These are phyloP conservation scores for Boletus coccyginus DNA, from an alignment of 768 basidiomycete species.

Conservation along the genomic window DNA sequence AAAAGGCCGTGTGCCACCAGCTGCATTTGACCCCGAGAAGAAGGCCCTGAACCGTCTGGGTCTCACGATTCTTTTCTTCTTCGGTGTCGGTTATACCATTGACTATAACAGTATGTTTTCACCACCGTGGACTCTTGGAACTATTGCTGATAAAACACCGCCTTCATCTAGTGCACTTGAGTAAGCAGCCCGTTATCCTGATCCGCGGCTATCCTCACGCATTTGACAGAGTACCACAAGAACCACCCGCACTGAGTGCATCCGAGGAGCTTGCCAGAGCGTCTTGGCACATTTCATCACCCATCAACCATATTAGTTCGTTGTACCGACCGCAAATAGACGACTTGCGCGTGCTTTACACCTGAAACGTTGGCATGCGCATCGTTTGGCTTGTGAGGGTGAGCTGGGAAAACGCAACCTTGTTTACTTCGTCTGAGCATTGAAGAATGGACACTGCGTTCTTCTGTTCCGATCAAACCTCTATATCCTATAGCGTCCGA, in stretches of 20 bases:
- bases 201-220: slow-evolving; percentile 21
- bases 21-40: slow-evolving; percentile 71
- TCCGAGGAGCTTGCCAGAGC: neutral
- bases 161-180: slow-evolving; percentile 68
- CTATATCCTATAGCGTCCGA: neutral
- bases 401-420: neutral
- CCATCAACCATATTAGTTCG: slow-evolving; percentile 11
- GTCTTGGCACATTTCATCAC: neutral
- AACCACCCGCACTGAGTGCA: slow-evolving; percentile 72
- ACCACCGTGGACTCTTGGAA: neutral
- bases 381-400: neutral
- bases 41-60: slow-evolving; percentile 60
- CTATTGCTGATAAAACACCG: slow-evolving; percentile 8
- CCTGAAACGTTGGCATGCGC: slow-evolving; percentile 1
- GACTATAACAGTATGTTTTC: slow-evolving; percentile 82
- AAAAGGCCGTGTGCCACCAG: slow-evolving; percentile 72
- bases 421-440: neutral
- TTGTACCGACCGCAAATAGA: slow-evolving; percentile 29
- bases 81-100: slow-evolving; percentile 65
- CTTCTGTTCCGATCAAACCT: neutral
- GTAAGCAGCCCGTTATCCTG: slow-evolving; percentile 43
- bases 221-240: slow-evolving; percentile 76
- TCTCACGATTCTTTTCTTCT: slow-evolving; percentile 64
- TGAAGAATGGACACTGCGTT: neutral
- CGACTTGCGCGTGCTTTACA: slow-evolving; percentile 12